Evolutionary conservation across 139 green algal genomes (phyloP), one percentile per base, ranked within the genome.

Genomic region (Mychonastes homosphaera): DNA sequence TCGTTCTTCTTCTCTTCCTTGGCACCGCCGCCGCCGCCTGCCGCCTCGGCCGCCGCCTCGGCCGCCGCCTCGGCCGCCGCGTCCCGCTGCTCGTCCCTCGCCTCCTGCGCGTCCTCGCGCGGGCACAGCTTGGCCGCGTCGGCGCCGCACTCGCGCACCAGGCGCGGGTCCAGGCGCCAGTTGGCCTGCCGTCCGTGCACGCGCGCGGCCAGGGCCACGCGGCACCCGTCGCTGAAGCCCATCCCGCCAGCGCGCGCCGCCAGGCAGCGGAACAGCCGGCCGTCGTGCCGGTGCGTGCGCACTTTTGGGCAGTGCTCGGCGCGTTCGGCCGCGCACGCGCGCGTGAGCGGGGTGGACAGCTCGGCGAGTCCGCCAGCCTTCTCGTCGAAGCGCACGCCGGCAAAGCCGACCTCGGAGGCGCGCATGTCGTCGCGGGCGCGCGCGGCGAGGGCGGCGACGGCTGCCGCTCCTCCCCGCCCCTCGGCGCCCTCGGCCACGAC

Each of bases 141-240:
- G 7, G 50, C 55, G 41, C 60, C 64, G 75, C 85, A 94, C 3
- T 71, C 62, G 8, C 75, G 67, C n/a, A 76, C 64, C 19, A 94
- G 65, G 2, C 72, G 75, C n/a, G 77, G 82, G 69, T 94, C 80
- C 29, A 92, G 66, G 30, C 76, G 76, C 67, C 77, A 94, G 69
- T 90, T 78, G 3, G 69, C 81, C 69, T 74, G 76, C 35, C 64
- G 57, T 61, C 6, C 36, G 9, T 58, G 10, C 36, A 57, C 36
- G 53, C 62, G 62, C 27, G 44, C 19, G 43, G 60, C 49, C 3
- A 86, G 52, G 29, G 73, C 26, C 1, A 28, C 34, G 35, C 48
- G 40, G 70, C 81, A 88, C 0, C 23, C 34, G 2, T 35, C 28
- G 4, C 69, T 60, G 60, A 85, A 88, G 35, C 75, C 72, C 0